Base-by-base conservation (phyloP, 2,329 filamentous ascomycete genomes). In the Beauveria medogensis region DNA sequence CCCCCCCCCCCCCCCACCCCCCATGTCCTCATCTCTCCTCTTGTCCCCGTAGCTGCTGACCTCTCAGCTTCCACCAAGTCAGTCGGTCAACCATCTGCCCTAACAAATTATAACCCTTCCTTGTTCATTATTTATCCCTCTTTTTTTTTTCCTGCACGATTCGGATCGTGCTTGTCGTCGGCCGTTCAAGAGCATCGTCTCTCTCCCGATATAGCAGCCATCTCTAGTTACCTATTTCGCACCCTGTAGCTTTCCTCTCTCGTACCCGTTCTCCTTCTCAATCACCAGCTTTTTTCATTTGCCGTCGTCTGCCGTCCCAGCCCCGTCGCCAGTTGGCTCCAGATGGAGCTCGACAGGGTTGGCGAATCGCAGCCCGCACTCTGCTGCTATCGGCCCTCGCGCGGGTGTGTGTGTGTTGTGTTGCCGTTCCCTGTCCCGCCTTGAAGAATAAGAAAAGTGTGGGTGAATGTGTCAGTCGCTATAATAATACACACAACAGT, bases 381-480 rank as follows among this genome's bases (percentile, higher is more conserved):
- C 30, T 48, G 18, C 30, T 58, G 46, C 18, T 58, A 51, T 58
- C 55, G 55, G 55, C 55, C 24, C 30, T 51, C 46, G 46, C 44
- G 53, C 26, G 26, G 26, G 24, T 22, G 50, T 9, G 9, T 5
- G 48, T 37, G 48, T 37, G 37, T 16, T 46, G 40, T 55, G 51
- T 54, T 12, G 28, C 10, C 9, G 28, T 30, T 30, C 9, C 28
- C 28, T 30, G 28, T 30, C 28, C 28, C 28, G 28, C 28, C 28
- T 30, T 30, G 28, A 9, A 10, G 9, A 30, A 28, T 28, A 28
- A 30, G 28, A 30, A 30, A 30, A 30, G 40, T 44, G 40, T 55
- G 40, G 9, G 10, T 54, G 12, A 28, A 24, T 28, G 52, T 28
- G 52, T 43, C 28, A 30, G 28, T 30, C 28, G 28, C 28, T 30